Conservation (phyloP, 345 rosid species). For the Pistacia integerrima region DNA sequence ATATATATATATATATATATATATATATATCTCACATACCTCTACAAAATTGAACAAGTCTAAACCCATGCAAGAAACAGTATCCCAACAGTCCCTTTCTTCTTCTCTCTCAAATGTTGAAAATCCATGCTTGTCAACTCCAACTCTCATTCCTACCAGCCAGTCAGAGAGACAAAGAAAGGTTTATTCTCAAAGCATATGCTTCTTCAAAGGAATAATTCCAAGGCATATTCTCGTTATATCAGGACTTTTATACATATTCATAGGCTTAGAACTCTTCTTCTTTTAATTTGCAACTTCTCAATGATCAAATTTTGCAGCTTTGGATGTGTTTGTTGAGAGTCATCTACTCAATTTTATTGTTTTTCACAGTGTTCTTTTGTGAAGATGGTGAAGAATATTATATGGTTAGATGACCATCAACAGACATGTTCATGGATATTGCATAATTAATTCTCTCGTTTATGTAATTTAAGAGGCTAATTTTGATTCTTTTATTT, state of each 20-base stretch:
- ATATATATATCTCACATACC: too few relatives aligned
- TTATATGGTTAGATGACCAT: slow-evolving; percentile 17
- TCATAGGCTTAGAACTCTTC: not conserved
- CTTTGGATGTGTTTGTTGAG: slow-evolving; percentile 16
- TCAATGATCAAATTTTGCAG: not conserved
- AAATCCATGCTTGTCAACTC: not conserved
- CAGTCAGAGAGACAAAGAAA: not conserved
- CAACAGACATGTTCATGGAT: slow-evolving; percentile 17
- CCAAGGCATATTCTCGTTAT: not conserved
- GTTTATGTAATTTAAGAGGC: too few relatives aligned
- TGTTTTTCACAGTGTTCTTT: not conserved
- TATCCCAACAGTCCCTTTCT: not conserved
- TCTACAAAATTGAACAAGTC: too few relatives aligned
- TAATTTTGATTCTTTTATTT: not conserved
- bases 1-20: too few relatives aligned
- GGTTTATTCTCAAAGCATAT: slow-evolving; percentile 9
- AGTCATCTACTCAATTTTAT: slow-evolving; percentile 17
- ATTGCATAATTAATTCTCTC: not conserved
- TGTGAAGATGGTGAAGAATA: not conserved
- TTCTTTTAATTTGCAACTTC: not conserved
- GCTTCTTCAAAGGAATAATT: slow-evolving; percentile 7
- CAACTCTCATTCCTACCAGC: not conserved
- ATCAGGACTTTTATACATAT: too few relatives aligned
- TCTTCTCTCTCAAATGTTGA: not conserved
- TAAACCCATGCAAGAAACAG: too few relatives aligned